Evolutionary conservation across 106 monocot genomes (phyloP).

Genomic region (Apostasia shenzhenica): DNA sequence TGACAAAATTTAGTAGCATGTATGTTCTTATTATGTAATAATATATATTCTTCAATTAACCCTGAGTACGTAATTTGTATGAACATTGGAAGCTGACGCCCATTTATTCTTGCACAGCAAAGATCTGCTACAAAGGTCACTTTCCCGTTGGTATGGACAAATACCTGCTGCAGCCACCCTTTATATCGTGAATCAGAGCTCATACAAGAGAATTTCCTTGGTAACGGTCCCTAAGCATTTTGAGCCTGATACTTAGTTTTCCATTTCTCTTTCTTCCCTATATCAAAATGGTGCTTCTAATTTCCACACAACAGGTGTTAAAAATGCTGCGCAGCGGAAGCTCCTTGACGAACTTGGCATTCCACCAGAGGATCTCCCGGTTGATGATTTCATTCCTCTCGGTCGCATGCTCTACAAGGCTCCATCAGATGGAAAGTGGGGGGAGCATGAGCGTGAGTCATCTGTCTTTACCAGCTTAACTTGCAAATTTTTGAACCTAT

Average conservation of each 20-base stretch:
- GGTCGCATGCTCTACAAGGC: conserved; percentile 95
- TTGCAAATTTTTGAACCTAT: not conserved
- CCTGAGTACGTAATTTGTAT: too few species aligned
- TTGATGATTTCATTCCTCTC: conserved; percentile 78
- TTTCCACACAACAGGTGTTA: conserved; percentile 53
- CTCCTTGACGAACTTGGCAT: conserved; percentile 89
- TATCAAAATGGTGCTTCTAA: not conserved
- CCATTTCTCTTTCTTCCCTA: not conserved
- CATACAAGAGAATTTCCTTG: conserved; percentile 39
- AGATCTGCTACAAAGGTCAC: conserved; percentile 71
- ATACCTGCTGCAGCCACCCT: conserved; percentile 72
- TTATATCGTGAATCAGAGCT: conserved; percentile 62
- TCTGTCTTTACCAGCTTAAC: not conserved
- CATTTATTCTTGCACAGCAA: conserved; percentile 33
- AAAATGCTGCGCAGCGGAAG: conserved; percentile 92
- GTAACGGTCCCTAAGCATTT: conserved; percentile 7
- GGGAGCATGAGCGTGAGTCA: conserved; percentile 85
- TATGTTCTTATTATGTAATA: too few species aligned
- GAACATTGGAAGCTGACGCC: not conserved
- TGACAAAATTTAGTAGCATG: too few species aligned
- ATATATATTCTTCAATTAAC: too few species aligned
- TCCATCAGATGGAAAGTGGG: conserved; percentile 99
- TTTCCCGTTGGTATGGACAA: conserved; percentile 67
- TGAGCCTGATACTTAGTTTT: too few species aligned
- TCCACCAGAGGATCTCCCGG: conserved; percentile 58